Evolutionary conservation across 768 basidiomycete genomes (phyloP), one percentile per base, ranked within the genome.

Genomic region (Coprinopsis marcescibilis): DNA sequence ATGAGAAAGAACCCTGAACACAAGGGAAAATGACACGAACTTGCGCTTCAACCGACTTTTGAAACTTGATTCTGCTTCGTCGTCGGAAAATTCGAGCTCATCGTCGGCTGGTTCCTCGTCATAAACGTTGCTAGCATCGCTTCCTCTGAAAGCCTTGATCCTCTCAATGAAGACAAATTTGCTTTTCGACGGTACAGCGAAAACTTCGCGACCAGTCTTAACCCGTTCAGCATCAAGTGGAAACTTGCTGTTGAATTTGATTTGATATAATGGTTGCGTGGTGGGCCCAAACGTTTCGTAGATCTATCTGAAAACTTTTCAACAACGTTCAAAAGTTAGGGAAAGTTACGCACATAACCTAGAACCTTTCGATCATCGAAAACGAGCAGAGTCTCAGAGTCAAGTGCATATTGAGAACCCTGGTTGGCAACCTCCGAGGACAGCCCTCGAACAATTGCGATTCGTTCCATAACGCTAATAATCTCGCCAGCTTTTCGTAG

Each of bases 211-310:
- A 20, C 75, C 75, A 14, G 78, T 50, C 46, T 64, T 63, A 33
- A 85, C 72, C 56, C 75, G 76, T 45, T 76, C 70, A 11, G 66
- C 58, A 58, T 87, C 73, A 35, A 88, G 61, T 3, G 85, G 78
- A 55, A 80, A 83, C 2, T 71, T 60, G 27, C 79, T 69, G 54
- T 75, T 85, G 64, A 94, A 90, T 57, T 82, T 83, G 52, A 97
- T 73, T 55, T 91, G 86, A 60, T 98, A 98, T 48, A 95, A 69
- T 4, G 95, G 95, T 49, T 89, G 84, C 15, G 78, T 75, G 7
- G 94, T 90, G 2, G 95, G 92, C 8, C 95, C 95, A 65, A 98
- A 98, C 0, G 94, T 96, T 66, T 98, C 95, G 60, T 85, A 89
- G 43, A 97, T 72, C 90, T 94, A 61, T 8, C 53, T 55, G 49